phyloP scores from a whole-genome alignment of 306 rosid genomes.

The Lathyrus tuberosus region DNA sequence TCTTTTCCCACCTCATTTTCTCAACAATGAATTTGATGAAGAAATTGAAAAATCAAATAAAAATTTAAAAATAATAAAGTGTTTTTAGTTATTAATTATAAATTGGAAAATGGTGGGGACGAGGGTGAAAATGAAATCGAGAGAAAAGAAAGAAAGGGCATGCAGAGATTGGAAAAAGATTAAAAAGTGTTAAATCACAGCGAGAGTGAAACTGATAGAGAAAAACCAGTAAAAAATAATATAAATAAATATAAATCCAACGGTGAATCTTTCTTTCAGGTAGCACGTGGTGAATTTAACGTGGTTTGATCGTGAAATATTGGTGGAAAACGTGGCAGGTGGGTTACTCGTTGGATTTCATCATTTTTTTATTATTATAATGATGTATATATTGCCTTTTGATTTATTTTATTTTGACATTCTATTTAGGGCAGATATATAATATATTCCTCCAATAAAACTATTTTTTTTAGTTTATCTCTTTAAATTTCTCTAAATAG shows the following conservation, averaged over 20 bases:
- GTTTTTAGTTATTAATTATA: not conserved
- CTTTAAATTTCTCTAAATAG: too few relatives aligned
- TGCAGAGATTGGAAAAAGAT: conserved; percentile 41
- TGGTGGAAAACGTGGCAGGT: conserved; percentile 23
- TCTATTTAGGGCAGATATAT: too few relatives aligned
- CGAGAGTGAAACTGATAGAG: conserved; percentile 36
- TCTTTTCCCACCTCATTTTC: conserved; percentile 95
- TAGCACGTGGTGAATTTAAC: conserved; percentile 16
- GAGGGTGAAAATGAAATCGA: conserved; percentile 40
- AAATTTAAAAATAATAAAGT: conserved; percentile 8
- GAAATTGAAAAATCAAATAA: conserved; percentile 20
- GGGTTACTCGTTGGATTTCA: not conserved
- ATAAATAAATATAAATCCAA: not conserved
- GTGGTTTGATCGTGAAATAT: conserved; percentile 4
- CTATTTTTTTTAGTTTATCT: too few relatives aligned
- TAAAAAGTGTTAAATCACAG: conserved; percentile 27
- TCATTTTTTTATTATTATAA: not conserved
- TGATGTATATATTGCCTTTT: too few relatives aligned
- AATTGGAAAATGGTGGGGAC: not conserved
- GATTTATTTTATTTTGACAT: too few relatives aligned
- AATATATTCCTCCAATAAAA: too few relatives aligned
- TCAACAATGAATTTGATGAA: conserved; percentile 34
- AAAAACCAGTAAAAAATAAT: conserved; percentile 26
- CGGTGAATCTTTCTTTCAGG: conserved; percentile 1
- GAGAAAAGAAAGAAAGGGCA: conserved; percentile 23